Evolutionary conservation across 306 rosid genomes (phyloP).

Genomic region (Bauhinia variegata): DNA sequence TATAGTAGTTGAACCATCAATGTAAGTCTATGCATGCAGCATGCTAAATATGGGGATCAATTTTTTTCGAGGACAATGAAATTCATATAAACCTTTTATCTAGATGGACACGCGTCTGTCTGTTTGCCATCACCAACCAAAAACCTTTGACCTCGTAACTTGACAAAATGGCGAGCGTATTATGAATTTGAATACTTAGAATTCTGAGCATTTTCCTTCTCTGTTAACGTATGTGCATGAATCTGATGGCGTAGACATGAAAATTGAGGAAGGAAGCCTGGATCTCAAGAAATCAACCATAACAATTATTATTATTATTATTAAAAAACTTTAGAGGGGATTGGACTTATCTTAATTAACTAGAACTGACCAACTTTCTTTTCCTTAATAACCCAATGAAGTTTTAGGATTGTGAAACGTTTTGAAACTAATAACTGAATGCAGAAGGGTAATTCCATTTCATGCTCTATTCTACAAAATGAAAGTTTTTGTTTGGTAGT

Average conservation of each 20-base stretch:
- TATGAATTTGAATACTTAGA: constrained; percentile 31
- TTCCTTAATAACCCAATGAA: no score
- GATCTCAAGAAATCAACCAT: no score
- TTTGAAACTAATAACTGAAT: no score
- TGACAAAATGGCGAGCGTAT: neutral
- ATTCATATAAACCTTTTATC: neutral
- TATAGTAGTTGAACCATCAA: constrained; percentile 60
- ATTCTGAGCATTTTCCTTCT: neutral
- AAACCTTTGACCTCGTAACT: constrained; percentile 25
- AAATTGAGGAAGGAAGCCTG: neutral
- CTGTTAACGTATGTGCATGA: neutral
- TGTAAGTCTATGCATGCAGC: constrained; percentile 40
- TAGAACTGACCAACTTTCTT: no score
- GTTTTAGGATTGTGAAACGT: no score
- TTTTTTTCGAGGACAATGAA: constrained; percentile 5
- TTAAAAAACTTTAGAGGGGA: no score
- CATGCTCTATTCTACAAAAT: no score
- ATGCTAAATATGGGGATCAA: constrained; percentile 6
- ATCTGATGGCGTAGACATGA: no score
- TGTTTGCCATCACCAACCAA: constrained; percentile 2
- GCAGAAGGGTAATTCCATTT: no score
- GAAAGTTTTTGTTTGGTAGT: no score
- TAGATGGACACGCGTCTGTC: neutral
- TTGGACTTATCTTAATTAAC: no score
- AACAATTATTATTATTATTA: no score